These are phyloP conservation scores for Saposhnikovia divaricata DNA, from an alignment of 129 eudicot genomes.

Conservation along the genomic window DNA sequence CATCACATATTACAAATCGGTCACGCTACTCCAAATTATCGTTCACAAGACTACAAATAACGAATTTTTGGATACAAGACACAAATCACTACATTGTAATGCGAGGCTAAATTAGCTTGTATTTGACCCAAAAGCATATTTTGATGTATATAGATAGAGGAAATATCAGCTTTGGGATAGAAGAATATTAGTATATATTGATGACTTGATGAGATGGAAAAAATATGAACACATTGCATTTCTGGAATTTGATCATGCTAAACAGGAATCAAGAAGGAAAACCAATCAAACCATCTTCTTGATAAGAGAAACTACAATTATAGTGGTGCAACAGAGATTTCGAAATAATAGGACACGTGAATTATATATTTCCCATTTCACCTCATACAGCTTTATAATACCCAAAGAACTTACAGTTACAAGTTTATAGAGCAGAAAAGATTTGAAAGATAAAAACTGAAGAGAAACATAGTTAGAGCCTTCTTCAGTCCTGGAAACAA, in stretches of 20 bases:
- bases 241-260: not conserved
- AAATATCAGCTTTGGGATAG: not conserved
- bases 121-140: not conserved
- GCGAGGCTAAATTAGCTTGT: not conserved
- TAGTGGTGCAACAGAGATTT: slow-evolving; percentile 12
- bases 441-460: slow-evolving; percentile 17
- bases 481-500: slow-evolving; percentile 15
- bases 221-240: not conserved
- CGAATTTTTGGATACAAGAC: not conserved
- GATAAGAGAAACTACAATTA: not conserved
- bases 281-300: slow-evolving; percentile 2
- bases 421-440: slow-evolving; percentile 31
- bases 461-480: slow-evolving; percentile 17
- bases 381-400: slow-evolving; percentile 30
- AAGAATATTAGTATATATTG: not conserved
- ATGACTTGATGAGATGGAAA: not conserved
- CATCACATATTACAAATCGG: not conserved
- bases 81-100: not conserved
- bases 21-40: not conserved
- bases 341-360: slow-evolving; percentile 17
- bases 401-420: slow-evolving; percentile 33
- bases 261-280: not conserved
- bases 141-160: not conserved
- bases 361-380: slow-evolving; percentile 46
- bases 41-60: no score